A percentile compares a stretch with the other conserved stretches of the same genome.
phyloP scores from a whole-genome alignment of 371 early-diverging fungal species.

The Encephalitozoon romaleae region DNA sequence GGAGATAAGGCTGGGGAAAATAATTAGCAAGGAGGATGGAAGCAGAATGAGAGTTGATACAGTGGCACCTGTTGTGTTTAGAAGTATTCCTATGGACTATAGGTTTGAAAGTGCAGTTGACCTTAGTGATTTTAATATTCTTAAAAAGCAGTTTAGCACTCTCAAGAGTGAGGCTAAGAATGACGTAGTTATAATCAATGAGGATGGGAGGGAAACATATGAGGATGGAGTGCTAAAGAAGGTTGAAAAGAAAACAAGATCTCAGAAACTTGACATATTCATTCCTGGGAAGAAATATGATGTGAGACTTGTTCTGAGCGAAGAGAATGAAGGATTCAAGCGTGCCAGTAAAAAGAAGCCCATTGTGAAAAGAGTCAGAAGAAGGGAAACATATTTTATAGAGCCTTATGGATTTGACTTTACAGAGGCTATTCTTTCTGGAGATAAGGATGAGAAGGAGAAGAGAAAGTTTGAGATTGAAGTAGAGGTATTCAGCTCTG shows the following conservation, averaged over 20 bases:
- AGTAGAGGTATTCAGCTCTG: constrained; percentile 24
- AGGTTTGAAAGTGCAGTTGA: constrained; percentile 31
- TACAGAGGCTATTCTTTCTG: constrained; percentile 9
- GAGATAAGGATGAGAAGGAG: neutral
- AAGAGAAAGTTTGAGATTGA: constrained; percentile 26
- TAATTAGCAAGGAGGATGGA: constrained; percentile 14
- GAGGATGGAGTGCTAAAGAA: neutral
- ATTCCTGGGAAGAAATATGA: constrained; percentile 25
- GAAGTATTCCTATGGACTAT: neutral
- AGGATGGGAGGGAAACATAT: constrained; percentile 14
- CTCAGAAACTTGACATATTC: constrained; percentile 9
- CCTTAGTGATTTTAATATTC: neutral
- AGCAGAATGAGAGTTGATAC: constrained; percentile 10
- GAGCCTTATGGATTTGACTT: constrained; percentile 24
- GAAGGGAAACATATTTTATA: constrained; percentile 11
- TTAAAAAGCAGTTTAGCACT: neutral
- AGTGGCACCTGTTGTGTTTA: constrained; percentile 14
- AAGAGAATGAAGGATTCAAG: constrained; percentile 12
- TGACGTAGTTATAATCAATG: constrained; percentile 14
- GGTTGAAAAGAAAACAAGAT: constrained; percentile 24
- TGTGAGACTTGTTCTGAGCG: constrained; percentile 21
- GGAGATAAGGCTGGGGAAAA: constrained; percentile 41
- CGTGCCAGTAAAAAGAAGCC: neutral
- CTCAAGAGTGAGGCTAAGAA: neutral
- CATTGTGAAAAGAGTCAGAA: constrained; percentile 2